Evolutionary conservation across 2,329 filamentous ascomycete genomes (phyloP).

Genomic region (Penicillium decumbens): DNA sequence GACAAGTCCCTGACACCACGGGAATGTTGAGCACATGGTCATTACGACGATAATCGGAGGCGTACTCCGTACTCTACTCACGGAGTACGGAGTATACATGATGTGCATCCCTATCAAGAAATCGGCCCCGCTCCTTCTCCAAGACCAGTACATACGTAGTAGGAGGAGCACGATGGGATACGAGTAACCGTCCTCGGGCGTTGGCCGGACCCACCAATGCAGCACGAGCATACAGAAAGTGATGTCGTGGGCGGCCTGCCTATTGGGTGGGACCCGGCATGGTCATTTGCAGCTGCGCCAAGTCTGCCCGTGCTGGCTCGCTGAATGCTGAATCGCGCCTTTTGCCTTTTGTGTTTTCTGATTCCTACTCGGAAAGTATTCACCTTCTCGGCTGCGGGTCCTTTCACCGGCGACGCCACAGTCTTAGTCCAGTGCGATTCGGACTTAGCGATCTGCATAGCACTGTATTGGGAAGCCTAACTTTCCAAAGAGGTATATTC

Average conservation of each 20-base stretch:
- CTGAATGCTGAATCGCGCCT: conserved; percentile 5
- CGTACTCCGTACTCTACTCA: background rate
- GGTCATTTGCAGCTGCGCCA: conserved; percentile 21
- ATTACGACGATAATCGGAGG: background rate
- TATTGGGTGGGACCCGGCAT: conserved; percentile 15
- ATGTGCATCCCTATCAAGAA: background rate
- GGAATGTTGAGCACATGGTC: conserved; percentile 12
- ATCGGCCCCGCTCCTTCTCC: conserved; percentile 4
- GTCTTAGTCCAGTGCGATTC: conserved; percentile 1
- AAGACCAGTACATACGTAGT: conserved; percentile 2
- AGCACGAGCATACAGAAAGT: conserved; percentile 16
- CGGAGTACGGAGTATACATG: background rate
- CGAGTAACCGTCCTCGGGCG: conserved; percentile 9
- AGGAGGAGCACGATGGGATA: background rate
- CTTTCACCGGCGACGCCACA: conserved; percentile 8
- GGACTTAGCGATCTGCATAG: conserved; percentile 16
- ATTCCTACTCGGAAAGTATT: conserved; percentile 6
- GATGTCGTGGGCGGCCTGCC: conserved; percentile 13
- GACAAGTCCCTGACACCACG: background rate
- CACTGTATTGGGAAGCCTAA: conserved; percentile 14
- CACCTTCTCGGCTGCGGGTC: background rate
- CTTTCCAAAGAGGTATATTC: background rate
- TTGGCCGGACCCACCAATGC: conserved; percentile 12
- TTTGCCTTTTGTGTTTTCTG: conserved; percentile 2
- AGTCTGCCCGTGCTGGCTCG: conserved; percentile 14